phyloP scores from a whole-genome alignment of 2,329 filamentous ascomycete species.

The Beauveria sp. region DNA sequence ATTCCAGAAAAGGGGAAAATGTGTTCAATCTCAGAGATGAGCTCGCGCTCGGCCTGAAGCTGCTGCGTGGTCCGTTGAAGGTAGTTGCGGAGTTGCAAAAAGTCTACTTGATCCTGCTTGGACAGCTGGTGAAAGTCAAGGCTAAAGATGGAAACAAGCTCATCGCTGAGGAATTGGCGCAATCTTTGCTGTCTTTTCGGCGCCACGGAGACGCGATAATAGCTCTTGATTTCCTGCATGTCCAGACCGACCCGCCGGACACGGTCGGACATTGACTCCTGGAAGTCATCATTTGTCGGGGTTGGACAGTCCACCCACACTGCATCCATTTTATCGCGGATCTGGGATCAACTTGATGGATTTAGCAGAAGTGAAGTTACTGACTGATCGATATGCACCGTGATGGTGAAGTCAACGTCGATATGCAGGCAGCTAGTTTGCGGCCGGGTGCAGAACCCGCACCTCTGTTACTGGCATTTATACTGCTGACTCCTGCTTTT shows the following conservation, averaged over 20 bases:
- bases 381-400: background rate
- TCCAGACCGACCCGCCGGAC: slow-evolving; percentile 38
- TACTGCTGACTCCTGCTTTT: no score
- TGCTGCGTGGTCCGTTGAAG: slow-evolving; percentile 29
- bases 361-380: no score
- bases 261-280: slow-evolving; percentile 31
- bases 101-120: slow-evolving; percentile 42
- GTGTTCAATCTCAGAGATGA: slow-evolving; percentile 28
- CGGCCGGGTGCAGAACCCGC: background rate
- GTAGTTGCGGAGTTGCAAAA: slow-evolving; percentile 41
- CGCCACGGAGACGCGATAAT: slow-evolving; percentile 43
- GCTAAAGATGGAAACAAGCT: slow-evolving; percentile 26
- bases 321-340: slow-evolving; percentile 10
- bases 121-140: slow-evolving; percentile 21
- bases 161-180: slow-evolving; percentile 31
- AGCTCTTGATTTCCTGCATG: slow-evolving; percentile 36
- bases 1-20: slow-evolving; percentile 37
- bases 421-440: no score
- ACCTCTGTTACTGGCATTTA: background rate
- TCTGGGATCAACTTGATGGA: no score
- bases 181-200: slow-evolving; percentile 31
- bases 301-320: slow-evolving; percentile 16
- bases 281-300: background rate
- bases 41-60: slow-evolving; percentile 31
- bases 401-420: background rate